These are phyloP conservation scores for Zangia roseola DNA, from an alignment of 768 basidiomycete genomes.

Conservation along the genomic window DNA sequence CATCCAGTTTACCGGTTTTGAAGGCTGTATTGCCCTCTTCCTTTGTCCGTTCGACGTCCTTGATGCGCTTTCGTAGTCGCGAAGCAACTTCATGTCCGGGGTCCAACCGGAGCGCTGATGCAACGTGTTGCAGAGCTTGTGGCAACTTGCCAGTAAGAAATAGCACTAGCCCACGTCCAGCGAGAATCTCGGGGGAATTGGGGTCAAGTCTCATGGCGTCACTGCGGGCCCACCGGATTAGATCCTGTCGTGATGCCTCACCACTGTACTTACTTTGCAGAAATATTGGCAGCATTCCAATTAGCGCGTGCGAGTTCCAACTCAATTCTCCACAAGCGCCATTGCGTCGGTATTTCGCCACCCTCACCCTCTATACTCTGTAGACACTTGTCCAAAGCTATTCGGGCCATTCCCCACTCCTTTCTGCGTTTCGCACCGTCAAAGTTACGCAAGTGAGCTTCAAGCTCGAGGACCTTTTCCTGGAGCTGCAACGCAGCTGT, in stretches of 20 bases:
- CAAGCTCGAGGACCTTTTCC: slow-evolving; percentile 57
- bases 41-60: slow-evolving; percentile 78
- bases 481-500: slow-evolving; percentile 57
- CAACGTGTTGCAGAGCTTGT: slow-evolving; percentile 67
- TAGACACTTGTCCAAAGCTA: slow-evolving; percentile 79
- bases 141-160: slow-evolving; percentile 72
- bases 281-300: slow-evolving; percentile 69
- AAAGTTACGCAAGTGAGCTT: slow-evolving; percentile 65
- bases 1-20: slow-evolving; percentile 55
- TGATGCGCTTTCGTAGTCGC: slow-evolving; percentile 72
- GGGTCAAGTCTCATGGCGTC: slow-evolving; percentile 71
- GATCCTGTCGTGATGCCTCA: background rate
- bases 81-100: slow-evolving; percentile 73
- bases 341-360: slow-evolving; percentile 71
- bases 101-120: slow-evolving; percentile 72
- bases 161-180: slow-evolving; percentile 74
- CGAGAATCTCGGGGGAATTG: slow-evolving; percentile 77
- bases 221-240: slow-evolving; percentile 36
- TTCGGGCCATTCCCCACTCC: slow-evolving; percentile 75
- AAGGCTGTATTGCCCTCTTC: slow-evolving; percentile 83
- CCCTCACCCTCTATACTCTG: slow-evolving; percentile 75
- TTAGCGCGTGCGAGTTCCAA: slow-evolving; percentile 69
- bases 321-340: slow-evolving; percentile 80
- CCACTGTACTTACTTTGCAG: slow-evolving; percentile 62
- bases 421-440: slow-evolving; percentile 52